These are phyloP conservation scores for Phytopythium montanum DNA, from an alignment of 352 stramenopile genomes.

Conservation along the genomic window DNA sequence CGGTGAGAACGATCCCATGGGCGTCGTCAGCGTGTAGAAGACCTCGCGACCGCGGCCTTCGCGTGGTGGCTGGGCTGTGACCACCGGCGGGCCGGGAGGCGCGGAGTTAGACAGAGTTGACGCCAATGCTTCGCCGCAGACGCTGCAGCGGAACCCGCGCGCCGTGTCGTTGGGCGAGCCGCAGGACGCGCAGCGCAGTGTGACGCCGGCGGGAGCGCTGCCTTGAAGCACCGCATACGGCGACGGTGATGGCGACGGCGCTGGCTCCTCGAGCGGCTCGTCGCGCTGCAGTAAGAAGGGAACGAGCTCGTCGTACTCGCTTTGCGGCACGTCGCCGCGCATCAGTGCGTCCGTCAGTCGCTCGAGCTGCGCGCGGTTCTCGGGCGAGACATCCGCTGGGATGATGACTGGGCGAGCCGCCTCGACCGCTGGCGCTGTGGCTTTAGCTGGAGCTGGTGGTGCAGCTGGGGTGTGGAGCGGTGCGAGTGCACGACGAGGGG, in stretches of 20 bases:
- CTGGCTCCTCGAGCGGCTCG: conserved; percentile 4
- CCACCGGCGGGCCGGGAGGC: background rate
- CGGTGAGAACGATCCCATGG: conserved; percentile 14
- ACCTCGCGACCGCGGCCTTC: conserved; percentile 2
- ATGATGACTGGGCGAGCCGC: background rate
- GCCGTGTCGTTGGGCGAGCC: conserved; percentile 30
- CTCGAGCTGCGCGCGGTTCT: conserved; percentile 27
- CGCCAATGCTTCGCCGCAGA: conserved; percentile 20
- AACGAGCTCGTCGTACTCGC: conserved; percentile 37
- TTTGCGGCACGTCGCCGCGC: conserved; percentile 24
- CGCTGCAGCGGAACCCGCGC: conserved; percentile 22
- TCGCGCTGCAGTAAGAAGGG: conserved; percentile 21
- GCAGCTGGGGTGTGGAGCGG: background rate
- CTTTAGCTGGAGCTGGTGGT: background rate
- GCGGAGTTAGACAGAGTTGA: conserved; percentile 9
- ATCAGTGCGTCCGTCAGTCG: conserved; percentile 32
- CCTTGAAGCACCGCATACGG: background rate
- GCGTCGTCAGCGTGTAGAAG: conserved; percentile 10
- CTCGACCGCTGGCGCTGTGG: background rate
- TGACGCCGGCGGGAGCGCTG: conserved; percentile 9
- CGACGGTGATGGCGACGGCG: background rate
- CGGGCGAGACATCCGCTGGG: background rate
- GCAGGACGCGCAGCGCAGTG: conserved; percentile 33
- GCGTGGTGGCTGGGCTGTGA: conserved; percentile 1
- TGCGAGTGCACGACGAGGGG: conserved; percentile 1